phyloP scores from a whole-genome alignment of 371 early-diverging fungal genomes.

The Mortierella sp. region DNA sequence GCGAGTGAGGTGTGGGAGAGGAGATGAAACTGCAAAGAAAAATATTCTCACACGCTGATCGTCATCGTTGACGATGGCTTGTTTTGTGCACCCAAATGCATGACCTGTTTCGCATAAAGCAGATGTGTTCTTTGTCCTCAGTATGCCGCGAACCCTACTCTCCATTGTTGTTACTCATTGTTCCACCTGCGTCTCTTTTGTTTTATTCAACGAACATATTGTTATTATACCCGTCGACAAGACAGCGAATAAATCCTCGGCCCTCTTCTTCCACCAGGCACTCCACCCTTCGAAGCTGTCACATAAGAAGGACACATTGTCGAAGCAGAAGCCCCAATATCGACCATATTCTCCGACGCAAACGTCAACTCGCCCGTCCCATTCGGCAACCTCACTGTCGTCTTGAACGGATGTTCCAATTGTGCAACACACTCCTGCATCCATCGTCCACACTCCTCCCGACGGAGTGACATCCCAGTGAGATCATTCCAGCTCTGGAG shows the following conservation, averaged over 20 bases:
- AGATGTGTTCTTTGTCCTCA: too few relatives aligned
- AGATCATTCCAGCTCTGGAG: constrained; percentile 20
- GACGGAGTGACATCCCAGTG: constrained; percentile 22
- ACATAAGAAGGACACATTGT: neutral
- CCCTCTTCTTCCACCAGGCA: neutral
- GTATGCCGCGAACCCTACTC: too few relatives aligned
- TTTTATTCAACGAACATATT: neutral
- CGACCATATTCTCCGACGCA: constrained; percentile 7
- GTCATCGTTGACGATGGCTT: too few relatives aligned
- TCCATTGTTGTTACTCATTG: too few relatives aligned
- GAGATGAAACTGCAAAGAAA: too few relatives aligned
- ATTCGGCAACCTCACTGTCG: constrained; percentile 7
- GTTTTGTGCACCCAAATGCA: too few relatives aligned
- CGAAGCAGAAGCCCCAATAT: constrained; percentile 1
- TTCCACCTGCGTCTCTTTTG: too few relatives aligned
- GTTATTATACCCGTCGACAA: neutral
- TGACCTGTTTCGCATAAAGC: too few relatives aligned
- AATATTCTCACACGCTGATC: too few relatives aligned
- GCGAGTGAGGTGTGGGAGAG: too few relatives aligned
- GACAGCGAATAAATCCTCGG: neutral
- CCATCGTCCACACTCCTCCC: constrained; percentile 23
- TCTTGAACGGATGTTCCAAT: constrained; percentile 14
- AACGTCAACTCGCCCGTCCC: constrained; percentile 18
- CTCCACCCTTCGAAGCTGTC: neutral
- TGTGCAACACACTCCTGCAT: constrained; percentile 10